A percentile compares a stretch with the other conserved stretches of the same genome.
Conservation (phyloP, 371 early-diverging fungal genomes). For the Apophysomyces ossiformis region DNA sequence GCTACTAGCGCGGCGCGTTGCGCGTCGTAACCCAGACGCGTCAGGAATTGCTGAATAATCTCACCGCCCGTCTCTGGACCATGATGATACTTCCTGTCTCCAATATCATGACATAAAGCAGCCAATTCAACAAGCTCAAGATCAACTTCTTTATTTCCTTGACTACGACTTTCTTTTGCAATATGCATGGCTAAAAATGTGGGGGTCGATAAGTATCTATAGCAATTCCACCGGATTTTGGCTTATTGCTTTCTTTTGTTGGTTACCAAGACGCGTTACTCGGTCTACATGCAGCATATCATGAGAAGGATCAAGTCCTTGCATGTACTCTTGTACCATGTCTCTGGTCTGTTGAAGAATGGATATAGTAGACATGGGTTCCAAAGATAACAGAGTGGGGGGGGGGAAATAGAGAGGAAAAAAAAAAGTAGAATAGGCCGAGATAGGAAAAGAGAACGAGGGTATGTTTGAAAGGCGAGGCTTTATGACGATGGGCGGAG, state of each 20-base stretch:
- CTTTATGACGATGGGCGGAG: not conserved
- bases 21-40: constrained; percentile 33
- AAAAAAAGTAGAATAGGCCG: not conserved
- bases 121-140: constrained; percentile 69
- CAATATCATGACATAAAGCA: constrained; percentile 79
- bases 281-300: constrained; percentile 81
- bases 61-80: constrained; percentile 48
- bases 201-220: not conserved
- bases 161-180: constrained; percentile 32
- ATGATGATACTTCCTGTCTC: constrained; percentile 73
- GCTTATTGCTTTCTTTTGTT: too few relatives aligned
- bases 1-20: constrained; percentile 54
- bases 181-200: constrained; percentile 39
- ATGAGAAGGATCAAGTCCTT: constrained; percentile 74
- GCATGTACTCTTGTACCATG: constrained; percentile 72
- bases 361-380: not conserved
- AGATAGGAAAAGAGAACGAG: too few relatives aligned
- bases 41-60: constrained; percentile 53
- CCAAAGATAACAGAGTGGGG: not conserved
- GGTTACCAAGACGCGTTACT: constrained; percentile 65
- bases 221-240: not conserved
- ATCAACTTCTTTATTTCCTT: constrained; percentile 45
- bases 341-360: constrained; percentile 44
- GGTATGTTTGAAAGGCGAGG: not conserved
- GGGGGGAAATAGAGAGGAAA: not conserved